A percentile compares a stretch with the other conserved stretches of the same genome.
phyloP scores from a whole-genome alignment of 495 filamentous ascomycete genomes.

The Amorphotheca resinae region DNA sequence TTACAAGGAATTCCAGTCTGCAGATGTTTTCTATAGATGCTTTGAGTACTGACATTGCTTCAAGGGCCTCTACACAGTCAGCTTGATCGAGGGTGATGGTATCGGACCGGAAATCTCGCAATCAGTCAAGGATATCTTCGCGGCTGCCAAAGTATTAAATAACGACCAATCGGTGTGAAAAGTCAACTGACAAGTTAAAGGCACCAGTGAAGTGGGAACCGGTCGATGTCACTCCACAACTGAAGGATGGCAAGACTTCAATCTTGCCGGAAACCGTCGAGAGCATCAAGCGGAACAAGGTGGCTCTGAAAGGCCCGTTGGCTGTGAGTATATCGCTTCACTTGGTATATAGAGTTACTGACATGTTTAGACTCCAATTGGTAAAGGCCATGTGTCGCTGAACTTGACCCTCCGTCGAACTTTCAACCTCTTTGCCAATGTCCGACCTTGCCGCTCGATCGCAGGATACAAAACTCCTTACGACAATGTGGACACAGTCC shows the following conservation, averaged over 20 bases:
- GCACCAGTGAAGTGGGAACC: constrained; percentile 92
- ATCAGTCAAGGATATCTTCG: constrained; percentile 95
- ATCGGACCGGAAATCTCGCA: constrained; percentile 97
- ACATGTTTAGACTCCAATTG: constrained; percentile 69
- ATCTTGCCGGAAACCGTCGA: constrained; percentile 85
- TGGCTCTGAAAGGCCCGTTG: constrained; percentile 93
- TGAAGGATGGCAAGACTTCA: constrained; percentile 86
- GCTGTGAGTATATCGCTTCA: constrained; percentile 49
- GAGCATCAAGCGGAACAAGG: constrained; percentile 83
- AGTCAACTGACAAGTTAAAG: constrained; percentile 32
- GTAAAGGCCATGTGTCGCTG: constrained; percentile 97
- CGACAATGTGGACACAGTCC: constrained; percentile 91
- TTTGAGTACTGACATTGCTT: constrained; percentile 5
- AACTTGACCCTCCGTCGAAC: constrained; percentile 96
- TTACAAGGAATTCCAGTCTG: constrained; percentile 7
- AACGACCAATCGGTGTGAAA: constrained; percentile 4
- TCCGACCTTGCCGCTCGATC: constrained; percentile 92
- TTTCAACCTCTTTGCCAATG: constrained; percentile 99
- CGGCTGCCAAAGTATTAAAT: constrained; percentile 68
- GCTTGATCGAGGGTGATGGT: constrained; percentile 95
- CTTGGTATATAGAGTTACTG: background rate
- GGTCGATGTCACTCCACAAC: constrained; percentile 82
- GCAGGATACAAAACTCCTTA: constrained; percentile 97
- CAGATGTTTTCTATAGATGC: background rate
- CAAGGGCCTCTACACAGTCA: constrained; percentile 92